Evolutionary conservation across 2,329 filamentous ascomycete genomes (phyloP).

Genomic region (Botryosphaeria dothidea): DNA sequence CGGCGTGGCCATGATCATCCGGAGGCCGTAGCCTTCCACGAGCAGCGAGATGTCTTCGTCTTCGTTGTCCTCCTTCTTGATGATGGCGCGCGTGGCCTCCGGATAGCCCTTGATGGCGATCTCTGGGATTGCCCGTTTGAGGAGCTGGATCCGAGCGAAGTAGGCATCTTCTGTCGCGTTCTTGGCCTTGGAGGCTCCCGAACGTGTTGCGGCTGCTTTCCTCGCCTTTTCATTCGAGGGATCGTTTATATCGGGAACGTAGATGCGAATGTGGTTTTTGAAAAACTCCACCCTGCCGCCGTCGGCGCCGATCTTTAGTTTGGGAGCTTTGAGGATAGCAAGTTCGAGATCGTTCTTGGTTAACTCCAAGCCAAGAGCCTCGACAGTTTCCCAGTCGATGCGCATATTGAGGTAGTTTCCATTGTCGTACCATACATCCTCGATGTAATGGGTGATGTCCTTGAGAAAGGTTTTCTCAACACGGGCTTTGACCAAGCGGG

Average conservation of each 20-base stretch:
- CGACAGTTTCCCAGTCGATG: constrained; percentile 76
- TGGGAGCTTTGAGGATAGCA: constrained; percentile 78
- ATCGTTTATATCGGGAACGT: constrained; percentile 55
- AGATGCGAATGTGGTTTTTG: constrained; percentile 66
- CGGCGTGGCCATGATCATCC: constrained; percentile 87
- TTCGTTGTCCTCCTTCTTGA: constrained; percentile 77
- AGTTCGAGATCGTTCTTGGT: constrained; percentile 69
- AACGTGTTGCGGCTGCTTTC: constrained; percentile 29
- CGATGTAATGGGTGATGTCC: constrained; percentile 77
- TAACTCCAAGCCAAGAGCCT: constrained; percentile 80
- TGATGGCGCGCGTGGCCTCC: constrained; percentile 82
- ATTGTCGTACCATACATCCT: constrained; percentile 83
- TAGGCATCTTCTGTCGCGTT: constrained; percentile 59
- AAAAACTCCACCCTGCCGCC: constrained; percentile 57
- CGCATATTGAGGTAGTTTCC: constrained; percentile 77
- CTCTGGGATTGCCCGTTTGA: constrained; percentile 77
- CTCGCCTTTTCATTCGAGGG: constrained; percentile 23
- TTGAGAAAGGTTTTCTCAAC: constrained; percentile 93
- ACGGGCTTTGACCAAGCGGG: constrained; percentile 86
- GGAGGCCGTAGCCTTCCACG: constrained; percentile 92
- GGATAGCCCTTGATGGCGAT: constrained; percentile 91
- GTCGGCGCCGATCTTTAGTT: constrained; percentile 70
- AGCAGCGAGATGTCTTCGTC: constrained; percentile 57
- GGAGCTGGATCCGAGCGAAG: constrained; percentile 77
- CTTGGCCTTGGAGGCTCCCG: constrained; percentile 19